Base-by-base conservation (phyloP, 345 rosid species). In the Citrus trifoliata region DNA sequence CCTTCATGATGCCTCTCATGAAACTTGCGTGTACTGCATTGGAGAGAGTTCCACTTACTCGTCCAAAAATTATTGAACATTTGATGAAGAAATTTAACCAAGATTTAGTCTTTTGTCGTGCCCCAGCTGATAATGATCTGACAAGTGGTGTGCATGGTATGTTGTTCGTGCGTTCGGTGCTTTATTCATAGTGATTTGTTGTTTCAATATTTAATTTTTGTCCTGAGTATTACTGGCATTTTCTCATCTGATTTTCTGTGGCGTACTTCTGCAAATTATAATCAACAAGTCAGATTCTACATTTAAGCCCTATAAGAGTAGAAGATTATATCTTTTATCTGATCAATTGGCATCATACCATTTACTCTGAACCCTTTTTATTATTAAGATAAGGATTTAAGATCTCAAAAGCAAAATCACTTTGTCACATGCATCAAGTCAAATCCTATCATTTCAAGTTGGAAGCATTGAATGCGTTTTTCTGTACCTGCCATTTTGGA, bases 1-100 rank as follows among this genome's bases (percentile, higher is more conserved):
- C 98, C 76, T 96, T 96, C 76, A 92, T 93, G 14, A 96, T 96
- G 98, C 98, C 99, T 25, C 91, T 96, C 53, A 96, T 96, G 99
- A 91, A 85, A 84, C 97, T 96, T 72, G 98, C 97, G n/a, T 94
- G 98, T 75, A 93, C 98, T 62, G 99, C 98, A 0, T 72, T 94
- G 80, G 99, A 94, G 83, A 93, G 99, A 87, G 99, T 93, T 84
- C 97, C 98, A 53, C 88, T 96, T 21, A 94, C 94, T 4, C 86
- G 99, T 8, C 77, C 82, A 6, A 93, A 89, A 85, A 81, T 93
- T 73, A 87, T 94, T 8, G 91, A 89, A 19, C 60, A 87, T 80
- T 84, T 94, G 84, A 85, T 80, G 81, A 87, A 83, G 86, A 94
- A 90, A 86, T 79, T 96, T 72, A 84, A 90, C 84, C 95, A 89